Percentiles rank a stretch among this genome's conserved stretches.
phyloP scores from a whole-genome alignment of 306 rosid genomes.

The Acacia melanoxylon region DNA sequence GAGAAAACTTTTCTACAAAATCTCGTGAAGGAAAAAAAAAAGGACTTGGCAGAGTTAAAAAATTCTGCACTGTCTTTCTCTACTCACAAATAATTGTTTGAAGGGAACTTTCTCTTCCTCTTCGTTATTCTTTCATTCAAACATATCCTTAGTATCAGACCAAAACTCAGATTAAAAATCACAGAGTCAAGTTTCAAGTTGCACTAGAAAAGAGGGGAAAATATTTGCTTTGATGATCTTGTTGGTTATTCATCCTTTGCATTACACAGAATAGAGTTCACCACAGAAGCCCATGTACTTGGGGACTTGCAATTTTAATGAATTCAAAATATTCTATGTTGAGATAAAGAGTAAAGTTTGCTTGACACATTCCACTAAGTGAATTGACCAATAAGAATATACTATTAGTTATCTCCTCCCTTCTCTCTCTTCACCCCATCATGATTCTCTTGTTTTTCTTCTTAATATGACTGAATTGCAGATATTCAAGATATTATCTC shows the following conservation, averaged over 20 bases:
- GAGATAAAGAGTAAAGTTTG: neutral
- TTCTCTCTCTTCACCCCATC: neutral
- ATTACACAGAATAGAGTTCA: neutral
- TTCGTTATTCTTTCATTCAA: neutral
- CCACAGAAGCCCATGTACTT: neutral
- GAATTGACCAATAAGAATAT: conserved; percentile 29
- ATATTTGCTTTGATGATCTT: neutral
- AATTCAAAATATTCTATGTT: conserved; percentile 9
- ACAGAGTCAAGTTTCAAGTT: neutral
- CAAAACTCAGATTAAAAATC: neutral
- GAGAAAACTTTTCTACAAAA: neutral
- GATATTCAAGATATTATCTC: neutral
- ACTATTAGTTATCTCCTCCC: neutral
- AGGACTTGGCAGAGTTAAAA: neutral
- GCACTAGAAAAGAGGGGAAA: neutral
- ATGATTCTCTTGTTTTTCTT: conserved; percentile 30
- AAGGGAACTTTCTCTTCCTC: neutral
- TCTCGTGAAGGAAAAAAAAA: neutral
- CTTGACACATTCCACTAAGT: conserved; percentile 9
- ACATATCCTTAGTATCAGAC: neutral
- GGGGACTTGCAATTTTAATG: conserved; percentile 6
- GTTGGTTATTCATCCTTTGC: neutral
- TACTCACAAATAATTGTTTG: neutral
- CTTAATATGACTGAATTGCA: neutral
- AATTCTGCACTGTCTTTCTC: neutral